Evolutionary conservation across 2,329 filamentous ascomycete species (phyloP).

Genomic region (Zasmidium cellare): DNA sequence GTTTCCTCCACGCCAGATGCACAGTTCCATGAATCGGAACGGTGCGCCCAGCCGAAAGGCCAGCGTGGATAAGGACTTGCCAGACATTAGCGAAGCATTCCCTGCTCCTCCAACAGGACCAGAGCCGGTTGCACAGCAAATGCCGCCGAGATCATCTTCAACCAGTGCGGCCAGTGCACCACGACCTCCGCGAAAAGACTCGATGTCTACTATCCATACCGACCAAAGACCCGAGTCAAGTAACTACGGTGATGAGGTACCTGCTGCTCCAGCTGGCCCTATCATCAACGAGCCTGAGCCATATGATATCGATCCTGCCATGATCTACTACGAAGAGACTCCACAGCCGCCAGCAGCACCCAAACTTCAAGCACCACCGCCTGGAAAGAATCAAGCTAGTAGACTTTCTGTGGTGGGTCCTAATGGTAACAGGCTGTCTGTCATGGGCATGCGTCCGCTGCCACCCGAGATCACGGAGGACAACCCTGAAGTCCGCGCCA

Average conservation of each 20-base stretch:
- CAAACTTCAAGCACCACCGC: conserved; percentile 10
- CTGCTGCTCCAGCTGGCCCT: conserved; percentile 14
- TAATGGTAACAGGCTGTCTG: conserved; percentile 46
- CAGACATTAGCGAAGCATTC: conserved; percentile 20
- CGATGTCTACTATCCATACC: conserved; percentile 17
- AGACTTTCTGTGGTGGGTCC: conserved; percentile 7
- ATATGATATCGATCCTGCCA: conserved; percentile 28
- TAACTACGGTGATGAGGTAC: conserved; percentile 29
- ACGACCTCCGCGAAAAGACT: conserved; percentile 27
- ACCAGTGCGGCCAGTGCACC: conserved; percentile 12
- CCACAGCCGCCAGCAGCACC: conserved; percentile 4
- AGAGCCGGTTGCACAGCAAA: conserved; percentile 21
- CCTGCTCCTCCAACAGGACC: conserved; percentile 13
- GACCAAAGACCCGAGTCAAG: conserved; percentile 27
- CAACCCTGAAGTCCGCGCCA: conserved; percentile 90
- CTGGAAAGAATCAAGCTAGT: background rate
- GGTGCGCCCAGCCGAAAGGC: conserved; percentile 12
- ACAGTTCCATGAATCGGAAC: conserved; percentile 20
- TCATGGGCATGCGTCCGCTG: conserved; percentile 72
- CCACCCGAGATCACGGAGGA: conserved; percentile 84
- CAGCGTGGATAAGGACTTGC: conserved; percentile 20
- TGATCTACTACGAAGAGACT: conserved; percentile 27
- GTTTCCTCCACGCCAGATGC: conserved; percentile 24
- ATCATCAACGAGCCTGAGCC: conserved; percentile 24
- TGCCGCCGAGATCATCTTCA: conserved; percentile 14